Percentiles rank a stretch among this genome's conserved stretches.
Evolutionary conservation across 1,284 basidiomycete genomes (phyloP).

Genomic region (Ustilago tritici): DNA sequence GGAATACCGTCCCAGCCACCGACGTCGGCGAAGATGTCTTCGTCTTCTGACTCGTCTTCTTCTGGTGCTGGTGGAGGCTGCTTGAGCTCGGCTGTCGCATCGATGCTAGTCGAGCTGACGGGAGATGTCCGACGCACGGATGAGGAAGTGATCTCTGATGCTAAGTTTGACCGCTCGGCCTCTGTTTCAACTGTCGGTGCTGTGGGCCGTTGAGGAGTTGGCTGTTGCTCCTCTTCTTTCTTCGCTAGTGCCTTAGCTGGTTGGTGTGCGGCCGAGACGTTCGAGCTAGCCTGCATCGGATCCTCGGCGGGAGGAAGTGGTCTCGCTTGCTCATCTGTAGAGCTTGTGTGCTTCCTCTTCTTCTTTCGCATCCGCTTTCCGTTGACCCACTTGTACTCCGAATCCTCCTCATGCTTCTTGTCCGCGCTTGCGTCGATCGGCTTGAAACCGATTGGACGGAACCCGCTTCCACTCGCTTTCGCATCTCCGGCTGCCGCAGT

Average conservation of each 20-base stretch:
- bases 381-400: constrained; percentile 62
- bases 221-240: neutral
- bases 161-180: neutral
- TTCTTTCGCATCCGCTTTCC: constrained; percentile 71
- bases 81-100: neutral
- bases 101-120: neutral
- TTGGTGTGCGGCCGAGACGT: neutral
- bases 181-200: neutral
- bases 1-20: constrained; percentile 81
- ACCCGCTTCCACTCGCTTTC: constrained; percentile 73
- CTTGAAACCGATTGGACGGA: constrained; percentile 75
- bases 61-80: neutral
- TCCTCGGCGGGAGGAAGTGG: too few species aligned
- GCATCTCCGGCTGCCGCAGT: constrained; percentile 71
- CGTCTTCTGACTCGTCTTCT: constrained; percentile 17
- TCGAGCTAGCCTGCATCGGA: neutral
- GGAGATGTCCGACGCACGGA: neutral
- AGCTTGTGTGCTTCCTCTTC: constrained; percentile 66
- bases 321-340: neutral
- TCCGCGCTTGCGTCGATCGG: constrained; percentile 75
- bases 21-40: constrained; percentile 84
- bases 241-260: neutral
- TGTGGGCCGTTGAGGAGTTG: neutral
- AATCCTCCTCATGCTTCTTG: constrained; percentile 70
- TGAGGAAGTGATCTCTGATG: neutral